Evolutionary conservation across 2,329 filamentous ascomycete species (phyloP), one percentile per base, ranked within the genome.

Genomic region (Cyanodermella asteris): DNA sequence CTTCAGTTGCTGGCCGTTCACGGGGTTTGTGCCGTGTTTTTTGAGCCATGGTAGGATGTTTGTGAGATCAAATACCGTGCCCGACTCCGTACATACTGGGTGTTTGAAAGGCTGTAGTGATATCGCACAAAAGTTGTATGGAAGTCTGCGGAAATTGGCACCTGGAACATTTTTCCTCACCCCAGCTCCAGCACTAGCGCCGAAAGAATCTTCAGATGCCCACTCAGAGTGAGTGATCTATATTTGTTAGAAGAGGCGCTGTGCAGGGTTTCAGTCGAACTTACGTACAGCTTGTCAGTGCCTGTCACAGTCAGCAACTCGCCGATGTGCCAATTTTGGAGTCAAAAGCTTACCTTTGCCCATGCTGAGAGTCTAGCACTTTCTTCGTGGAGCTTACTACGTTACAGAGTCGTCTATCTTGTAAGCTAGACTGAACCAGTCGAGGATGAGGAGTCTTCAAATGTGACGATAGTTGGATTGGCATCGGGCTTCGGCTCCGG

Each of bases 161-260:
- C 66, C 64, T 13, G 50, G 50, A 3, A 55, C 50, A 23, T 47
- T 55, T 49, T 52, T 70, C 45, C 44, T 62, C 46, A 57, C 54
- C 25, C 70, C 71, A 28, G 72, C 61, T 38, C 75, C 75, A 15
- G 64, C 72, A 44, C 71, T 82, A 36, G 81, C 80, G 16, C 76
- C 75, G 51, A 77, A 93, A 30, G 78, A 71, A 49, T 93, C 82
- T 23, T 73, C 69, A 5, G 81, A 91, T 6, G 80, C 72, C 87
- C 87, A 97, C 59, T 97, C 87, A 20, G 78, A 90, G 54, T 97
- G 90, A 28, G 87, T 97, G 43, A 97, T 97, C 62, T 70, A 36
- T 25, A 28, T 53, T 5, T 42, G n/a, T 55, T 50, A 26, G 11
- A 26, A 23, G 16, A 12, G 18, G 20, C 14, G 15, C 9, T 15